Conservation (phyloP, 768 basidiomycete species). For the Lactarius pseudohatsudake region DNA sequence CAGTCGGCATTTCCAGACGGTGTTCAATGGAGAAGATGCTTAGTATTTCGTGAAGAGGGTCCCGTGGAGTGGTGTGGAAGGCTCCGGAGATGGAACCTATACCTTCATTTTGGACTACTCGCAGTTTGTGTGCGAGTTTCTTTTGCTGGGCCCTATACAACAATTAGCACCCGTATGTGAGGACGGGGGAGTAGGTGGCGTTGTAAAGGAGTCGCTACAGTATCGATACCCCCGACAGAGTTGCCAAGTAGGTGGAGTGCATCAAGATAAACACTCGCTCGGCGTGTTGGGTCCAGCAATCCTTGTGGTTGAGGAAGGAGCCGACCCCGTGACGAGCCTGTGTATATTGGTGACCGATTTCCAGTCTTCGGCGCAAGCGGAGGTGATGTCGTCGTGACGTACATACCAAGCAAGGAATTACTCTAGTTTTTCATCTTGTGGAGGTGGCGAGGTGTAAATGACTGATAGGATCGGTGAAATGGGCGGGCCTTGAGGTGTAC, state of each 20-base stretch:
- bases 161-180: not conserved
- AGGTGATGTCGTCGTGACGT: too few relatives aligned
- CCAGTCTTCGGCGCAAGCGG: too few relatives aligned
- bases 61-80: not conserved
- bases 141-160: not conserved
- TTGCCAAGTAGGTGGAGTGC: not conserved
- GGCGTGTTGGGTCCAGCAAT: not conserved
- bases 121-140: not conserved
- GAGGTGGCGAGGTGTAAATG: too few relatives aligned
- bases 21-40: not conserved
- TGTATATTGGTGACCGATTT: too few relatives aligned
- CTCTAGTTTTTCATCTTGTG: too few relatives aligned
- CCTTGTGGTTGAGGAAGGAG: too few relatives aligned
- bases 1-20: not conserved
- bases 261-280: not conserved
- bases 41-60: not conserved
- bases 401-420: too few relatives aligned
- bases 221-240: not conserved
- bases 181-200: not conserved
- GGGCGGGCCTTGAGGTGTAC: too few relatives aligned
- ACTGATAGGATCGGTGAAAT: too few relatives aligned
- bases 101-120: not conserved
- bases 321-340: too few relatives aligned
- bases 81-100: too few relatives aligned
- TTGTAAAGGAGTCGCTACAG: not conserved